Evolutionary conservation across 176 grass and related monocot species (phyloP).

Genomic region (Phyllostachys edulis): DNA sequence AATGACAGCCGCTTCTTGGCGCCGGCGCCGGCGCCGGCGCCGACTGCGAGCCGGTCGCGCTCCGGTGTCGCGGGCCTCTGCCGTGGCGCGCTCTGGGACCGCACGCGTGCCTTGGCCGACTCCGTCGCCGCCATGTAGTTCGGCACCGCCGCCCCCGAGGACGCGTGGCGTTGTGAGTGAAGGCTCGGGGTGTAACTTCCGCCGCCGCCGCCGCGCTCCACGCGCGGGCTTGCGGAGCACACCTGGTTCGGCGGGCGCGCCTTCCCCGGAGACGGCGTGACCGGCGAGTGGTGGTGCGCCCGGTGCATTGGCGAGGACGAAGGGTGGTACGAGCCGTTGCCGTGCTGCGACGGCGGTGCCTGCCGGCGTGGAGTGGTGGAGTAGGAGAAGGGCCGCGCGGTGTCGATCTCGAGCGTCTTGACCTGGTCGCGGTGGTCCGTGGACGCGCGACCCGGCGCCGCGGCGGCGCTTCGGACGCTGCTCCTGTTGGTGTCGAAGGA

Average conservation of each 20-base stretch:
- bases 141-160: conserved; percentile 39
- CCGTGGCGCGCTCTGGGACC: conserved; percentile 81
- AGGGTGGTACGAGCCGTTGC: conserved; percentile 20
- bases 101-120: conserved; percentile 77
- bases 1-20: conserved; percentile 88
- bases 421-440: conserved; percentile 63
- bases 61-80: conserved; percentile 75
- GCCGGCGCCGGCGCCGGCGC: neutral
- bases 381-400: conserved; percentile 73
- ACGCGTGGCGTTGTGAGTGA: conserved; percentile 37
- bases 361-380: conserved; percentile 54
- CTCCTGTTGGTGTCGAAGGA: conserved; percentile 78
- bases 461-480: conserved; percentile 25
- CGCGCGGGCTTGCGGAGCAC: conserved; percentile 80
- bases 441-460: conserved; percentile 51
- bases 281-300: conserved; percentile 48
- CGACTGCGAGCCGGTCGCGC: conserved; percentile 20
- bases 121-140: conserved; percentile 98
- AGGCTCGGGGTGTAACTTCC: conserved; percentile 52
- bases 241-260: conserved; percentile 56
- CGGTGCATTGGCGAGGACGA: conserved; percentile 52
- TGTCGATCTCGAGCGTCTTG: conserved; percentile 92
- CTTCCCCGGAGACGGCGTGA: conserved; percentile 80
- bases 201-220: conserved; percentile 30
- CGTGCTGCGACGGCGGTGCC: conserved; percentile 26